Evolutionary conservation across 2,329 filamentous ascomycete species (phyloP), one percentile per base, ranked within the genome.

Genomic region (Exophiala lecanii-corni): DNA sequence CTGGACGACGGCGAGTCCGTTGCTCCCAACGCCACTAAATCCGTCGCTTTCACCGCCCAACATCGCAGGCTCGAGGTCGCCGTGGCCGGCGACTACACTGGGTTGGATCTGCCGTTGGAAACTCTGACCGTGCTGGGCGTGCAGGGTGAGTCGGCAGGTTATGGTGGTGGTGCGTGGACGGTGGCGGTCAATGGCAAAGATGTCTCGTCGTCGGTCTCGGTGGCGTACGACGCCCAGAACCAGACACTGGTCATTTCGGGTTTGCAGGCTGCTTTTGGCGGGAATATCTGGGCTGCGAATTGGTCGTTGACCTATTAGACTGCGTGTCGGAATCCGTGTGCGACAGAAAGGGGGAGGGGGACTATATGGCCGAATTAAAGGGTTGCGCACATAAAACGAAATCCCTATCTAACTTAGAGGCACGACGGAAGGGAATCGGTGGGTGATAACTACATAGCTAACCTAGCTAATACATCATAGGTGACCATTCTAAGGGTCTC

Each of bases 1-100:
- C 59, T 89, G 5, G 86, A 89, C 55, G 86, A 91, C 54, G 85
- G 86, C 1, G 82, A 82, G 63, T 84, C 79, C 42, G 45, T 87
- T 5, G 55, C 62, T 23, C 81, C 76, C 0, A 67, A 73, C 9
- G 67, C 70, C 0, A 81, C 73, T 0, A 69, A 80, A 4, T 70
- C 69, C 47, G 73, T 87, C 17, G 48, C 28, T 5, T 25, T 55
- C 36, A 58, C 62, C 1, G 70, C 68, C 0, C 59, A 61, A 2
- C 53, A 59, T 4, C 69, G 66, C 0, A 64, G 36, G 7, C 58
- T 85, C 3, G 68, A 66, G 26, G 75, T 71, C 0, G 62, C 59
- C 3, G 68, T 73, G 0, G 51, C 62, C 1, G 82, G 82, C 0
- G 60, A 57, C 2, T 86, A 72, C 60, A 59, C 64, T 7, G 80